Conservation (phyloP, 805 yeast genomes). For the Wickerhamomyces strasburgensis region DNA sequence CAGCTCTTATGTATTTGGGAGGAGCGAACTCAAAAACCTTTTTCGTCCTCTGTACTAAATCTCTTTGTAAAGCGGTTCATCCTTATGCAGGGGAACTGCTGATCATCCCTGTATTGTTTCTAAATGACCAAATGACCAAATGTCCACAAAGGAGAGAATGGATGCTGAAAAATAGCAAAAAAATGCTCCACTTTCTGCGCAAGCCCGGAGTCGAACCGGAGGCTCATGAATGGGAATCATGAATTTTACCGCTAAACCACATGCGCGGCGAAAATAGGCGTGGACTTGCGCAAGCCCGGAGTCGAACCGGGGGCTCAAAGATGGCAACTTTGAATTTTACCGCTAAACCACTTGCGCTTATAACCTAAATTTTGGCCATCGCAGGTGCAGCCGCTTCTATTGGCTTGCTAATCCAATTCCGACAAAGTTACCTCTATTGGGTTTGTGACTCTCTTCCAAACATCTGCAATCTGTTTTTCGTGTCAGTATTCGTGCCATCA, state of each 20-base stretch:
- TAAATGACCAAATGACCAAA: slow-evolving; percentile 99
- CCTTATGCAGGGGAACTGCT: slow-evolving; percentile 99
- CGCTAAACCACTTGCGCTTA: slow-evolving; percentile 52
- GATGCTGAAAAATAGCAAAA: too few relatives aligned
- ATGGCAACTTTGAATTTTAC: slow-evolving; percentile 54
- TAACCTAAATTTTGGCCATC: too few relatives aligned
- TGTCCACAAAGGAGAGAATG: slow-evolving; percentile 79
- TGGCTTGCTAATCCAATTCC: too few relatives aligned
- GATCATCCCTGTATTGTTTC: slow-evolving; percentile 99
- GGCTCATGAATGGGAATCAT: slow-evolving; percentile 14
- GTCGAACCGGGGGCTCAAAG: slow-evolving; percentile 58
- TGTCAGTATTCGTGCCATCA: too few relatives aligned
- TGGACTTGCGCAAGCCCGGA: slow-evolving; percentile 47
- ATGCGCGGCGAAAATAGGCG: slow-evolving; percentile 2
- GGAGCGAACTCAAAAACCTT: too few relatives aligned
- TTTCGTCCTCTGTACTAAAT: too few relatives aligned
- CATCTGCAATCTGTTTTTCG: too few relatives aligned
- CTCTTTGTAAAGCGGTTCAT: slow-evolving; percentile 99
- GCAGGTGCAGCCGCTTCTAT: too few relatives aligned
- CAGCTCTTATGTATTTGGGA: too few relatives aligned
- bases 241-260: slow-evolving; percentile 14
- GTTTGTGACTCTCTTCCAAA: too few relatives aligned
- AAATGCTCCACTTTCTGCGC: too few relatives aligned
- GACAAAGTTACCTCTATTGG: too few relatives aligned
- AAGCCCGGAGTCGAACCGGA: slow-evolving; percentile 17